Evolutionary conservation across 352 stramenopile genomes (phyloP), one percentile per base, ranked within the genome.

Genomic region (Paralagenidium karlingii): DNA sequence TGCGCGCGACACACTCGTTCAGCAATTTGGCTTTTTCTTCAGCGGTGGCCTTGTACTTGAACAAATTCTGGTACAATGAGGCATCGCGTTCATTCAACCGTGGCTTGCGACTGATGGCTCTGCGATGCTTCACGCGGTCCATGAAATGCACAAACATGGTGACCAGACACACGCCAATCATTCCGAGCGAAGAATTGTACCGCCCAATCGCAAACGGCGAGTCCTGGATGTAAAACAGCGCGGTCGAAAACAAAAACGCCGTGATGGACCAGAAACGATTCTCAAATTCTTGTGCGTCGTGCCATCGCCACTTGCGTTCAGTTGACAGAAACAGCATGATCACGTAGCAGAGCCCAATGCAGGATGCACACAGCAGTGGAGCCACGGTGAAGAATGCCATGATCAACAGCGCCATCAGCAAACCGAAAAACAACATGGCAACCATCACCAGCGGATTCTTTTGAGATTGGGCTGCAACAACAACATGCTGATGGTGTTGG

Each of bases 211-310:
- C 66, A 8, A 94, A 58, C 13, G 93, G 93, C 29, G 88, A 97
- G 68, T 98, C 93, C 43, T 88, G 73, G 30, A 94, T 87, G 51
- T 96, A 97, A n/a, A 97, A 63, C 30, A 93, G 53, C n/a, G 86
- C 84, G 1, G 74, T 80, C 34, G 77, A 94, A 36, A 97, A 87
- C n/a, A 96, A 47, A 39, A 96, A 83, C 9, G 85, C 86, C 24
- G 94, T 96, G 47, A 96, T 73, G 5, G 90, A 97, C 93, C 90
- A 97, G 56, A 98, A 98, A 47, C 90, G 75, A 69, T 98, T 98
- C 60, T 98, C 93, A 50, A 96, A 97, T 63, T 98, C 92, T 49
- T 94, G 78, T 13, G 80, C 77, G 45, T 90, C 69, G 58, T 90
- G 77, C 68, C 74, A 89, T 40, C 74, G 69, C 76, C 76, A 92